Evolutionary conservation across 345 rosid genomes (phyloP).

Genomic region (Draba incana): DNA sequence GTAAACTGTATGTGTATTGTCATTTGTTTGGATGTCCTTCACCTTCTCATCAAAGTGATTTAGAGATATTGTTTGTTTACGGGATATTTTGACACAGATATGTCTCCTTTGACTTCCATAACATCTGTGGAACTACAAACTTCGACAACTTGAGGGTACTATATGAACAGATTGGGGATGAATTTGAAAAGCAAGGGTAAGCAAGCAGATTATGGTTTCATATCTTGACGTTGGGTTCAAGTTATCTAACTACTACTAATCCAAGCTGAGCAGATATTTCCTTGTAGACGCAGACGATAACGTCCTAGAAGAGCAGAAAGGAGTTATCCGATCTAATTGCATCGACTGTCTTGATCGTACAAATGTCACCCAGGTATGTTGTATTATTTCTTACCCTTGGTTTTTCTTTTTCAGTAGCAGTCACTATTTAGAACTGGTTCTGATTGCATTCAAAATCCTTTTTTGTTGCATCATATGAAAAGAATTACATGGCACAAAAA

Average conservation of each 20-base stretch:
- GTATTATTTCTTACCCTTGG: no score
- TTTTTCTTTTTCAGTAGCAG: no score
- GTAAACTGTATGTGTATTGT: slow-evolving; percentile 50
- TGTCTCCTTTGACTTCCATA: slow-evolving; percentile 83
- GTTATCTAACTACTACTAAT: slow-evolving; percentile 42
- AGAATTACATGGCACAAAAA: slow-evolving; percentile 86
- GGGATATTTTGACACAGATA: slow-evolving; percentile 58
- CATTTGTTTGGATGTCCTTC: slow-evolving; percentile 10
- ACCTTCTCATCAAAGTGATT: slow-evolving; percentile 17
- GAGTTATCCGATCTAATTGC: slow-evolving; percentile 87
- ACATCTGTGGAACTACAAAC: slow-evolving; percentile 79
- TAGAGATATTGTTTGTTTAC: slow-evolving; percentile 16
- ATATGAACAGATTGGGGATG: slow-evolving; percentile 73
- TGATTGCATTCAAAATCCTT: slow-evolving; percentile 16
- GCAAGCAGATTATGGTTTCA: slow-evolving; percentile 25
- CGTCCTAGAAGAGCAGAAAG: slow-evolving; percentile 83
- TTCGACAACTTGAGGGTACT: slow-evolving; percentile 72
- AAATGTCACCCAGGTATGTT: slow-evolving; percentile 99
- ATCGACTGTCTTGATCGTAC: slow-evolving; percentile 98
- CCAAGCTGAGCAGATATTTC: slow-evolving; percentile 89
- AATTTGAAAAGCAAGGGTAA: slow-evolving; percentile 89
- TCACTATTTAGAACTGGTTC: no score
- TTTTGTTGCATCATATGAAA: slow-evolving; percentile 41
- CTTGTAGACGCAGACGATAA: slow-evolving; percentile 68
- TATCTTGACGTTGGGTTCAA: slow-evolving; percentile 21